Evolutionary conservation across 2,329 filamentous ascomycete genomes (phyloP), one percentile per base, ranked within the genome.

Genomic region (Fusarium nanum): DNA sequence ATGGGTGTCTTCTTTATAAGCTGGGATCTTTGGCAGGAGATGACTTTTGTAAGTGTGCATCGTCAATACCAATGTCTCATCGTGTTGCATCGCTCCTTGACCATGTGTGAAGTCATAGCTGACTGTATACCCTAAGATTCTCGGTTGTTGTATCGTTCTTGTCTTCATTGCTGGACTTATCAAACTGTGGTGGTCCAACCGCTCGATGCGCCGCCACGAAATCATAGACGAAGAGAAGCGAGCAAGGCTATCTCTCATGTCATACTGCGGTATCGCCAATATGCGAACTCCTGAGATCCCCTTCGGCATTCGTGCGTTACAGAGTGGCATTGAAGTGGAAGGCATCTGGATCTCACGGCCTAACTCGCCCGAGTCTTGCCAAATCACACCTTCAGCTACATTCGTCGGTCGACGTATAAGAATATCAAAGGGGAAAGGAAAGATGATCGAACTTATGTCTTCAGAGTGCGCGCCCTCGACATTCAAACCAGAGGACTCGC

Each of bases 1-100:
- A 81, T 79, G 75, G 75, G 70, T 53, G 78, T 75, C 41, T 93
- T 93, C 79, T 93, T 92, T 80, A 75, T 83, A 44, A 84, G 82
- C 52, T 97, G 93, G 94, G 83, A 87, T 73, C 82, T 96, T 75
- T 97, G 94, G 94, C 89, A 96, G 84, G 90, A 97, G 83, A 90
- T 97, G 89, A 92, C 90, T 56, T 93, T 97, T 83, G 94, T 97
- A 83, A 85, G 92, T 85, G 13, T 18, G 34, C 18, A 27, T 18
- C 25, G n/a, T 20, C 16, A 18, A 40, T 14, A 37, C 8, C 22
- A 25, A 30, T 40, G 23, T 16, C 23, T 27, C 8, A 25, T 34
- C 6, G 20, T 37, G 22, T 27, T 16, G 23, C 6, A 11, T 9
- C 20, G 16, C 23, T 40, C 12, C 4, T 27, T n/a, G 5, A 2